Evolutionary conservation across 768 basidiomycete species (phyloP).

Genomic region (Phaeotremella skinneri): DNA sequence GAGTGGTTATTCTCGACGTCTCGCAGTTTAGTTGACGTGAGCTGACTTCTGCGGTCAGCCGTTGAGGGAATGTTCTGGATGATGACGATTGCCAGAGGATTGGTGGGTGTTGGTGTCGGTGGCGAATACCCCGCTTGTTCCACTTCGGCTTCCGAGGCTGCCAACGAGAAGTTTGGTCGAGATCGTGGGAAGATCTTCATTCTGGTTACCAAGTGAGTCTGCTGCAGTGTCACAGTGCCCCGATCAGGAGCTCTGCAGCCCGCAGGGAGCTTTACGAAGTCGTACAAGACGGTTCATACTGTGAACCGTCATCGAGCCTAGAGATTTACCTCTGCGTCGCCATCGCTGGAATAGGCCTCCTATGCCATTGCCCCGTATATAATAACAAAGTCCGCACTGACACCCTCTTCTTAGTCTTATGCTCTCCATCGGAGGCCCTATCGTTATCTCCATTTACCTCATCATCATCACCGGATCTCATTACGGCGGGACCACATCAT

Average conservation of each 20-base stretch:
- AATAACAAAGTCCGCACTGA: no score
- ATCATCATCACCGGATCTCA: constrained; percentile 61
- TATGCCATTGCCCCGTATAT: no score
- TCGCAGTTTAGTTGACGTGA: no score
- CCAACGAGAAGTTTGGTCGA: constrained; percentile 65
- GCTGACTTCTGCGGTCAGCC: constrained; percentile 14
- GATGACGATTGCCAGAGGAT: constrained; percentile 66
- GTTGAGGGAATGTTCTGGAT: constrained; percentile 69
- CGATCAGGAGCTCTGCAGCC: no score
- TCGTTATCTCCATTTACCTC: constrained; percentile 66
- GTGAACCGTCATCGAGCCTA: no score
- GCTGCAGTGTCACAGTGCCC: no score
- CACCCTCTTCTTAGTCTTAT: constrained; percentile 26
- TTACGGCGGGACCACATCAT: constrained; percentile 26
- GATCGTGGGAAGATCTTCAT: constrained; percentile 69
- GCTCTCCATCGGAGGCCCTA: constrained; percentile 63
- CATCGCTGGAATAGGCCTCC: no score
- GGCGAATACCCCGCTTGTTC: constrained; percentile 76
- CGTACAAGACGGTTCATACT: no score
- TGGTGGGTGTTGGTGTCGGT: constrained; percentile 61
- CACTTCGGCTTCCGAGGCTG: constrained; percentile 67
- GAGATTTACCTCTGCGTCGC: no score
- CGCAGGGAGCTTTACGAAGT: no score
- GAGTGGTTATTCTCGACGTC: constrained; percentile 37
- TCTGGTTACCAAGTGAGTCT: constrained; percentile 68